These are phyloP conservation scores for Nicotiana attenuata DNA, from an alignment of 257 asterid genomes.

Conservation along the genomic window DNA sequence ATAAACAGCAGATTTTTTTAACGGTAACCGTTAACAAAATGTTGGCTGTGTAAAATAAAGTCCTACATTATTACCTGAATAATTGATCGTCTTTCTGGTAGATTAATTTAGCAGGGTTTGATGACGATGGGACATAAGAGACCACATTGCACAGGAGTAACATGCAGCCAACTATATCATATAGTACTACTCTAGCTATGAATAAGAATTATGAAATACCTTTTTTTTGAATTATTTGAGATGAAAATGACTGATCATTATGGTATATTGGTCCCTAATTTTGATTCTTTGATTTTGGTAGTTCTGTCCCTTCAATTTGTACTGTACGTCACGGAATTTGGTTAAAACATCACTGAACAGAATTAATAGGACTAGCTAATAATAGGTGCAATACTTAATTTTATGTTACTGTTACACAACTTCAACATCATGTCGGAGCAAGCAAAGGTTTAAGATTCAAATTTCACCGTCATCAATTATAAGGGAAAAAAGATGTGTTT, in stretches of 20 bases:
- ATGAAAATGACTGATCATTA: background rate
- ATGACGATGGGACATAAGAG: slow-evolving; percentile 4
- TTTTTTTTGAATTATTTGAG: background rate
- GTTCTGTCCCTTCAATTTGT: background rate
- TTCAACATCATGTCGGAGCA: too few relatives aligned
- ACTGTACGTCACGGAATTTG: background rate
- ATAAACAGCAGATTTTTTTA: background rate
- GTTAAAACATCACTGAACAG: background rate
- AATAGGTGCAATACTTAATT: background rate
- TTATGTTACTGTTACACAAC: background rate
- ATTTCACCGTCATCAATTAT: too few relatives aligned
- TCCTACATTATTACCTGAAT: too few relatives aligned
- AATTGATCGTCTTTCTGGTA: too few relatives aligned
- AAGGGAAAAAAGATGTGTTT: too few relatives aligned
- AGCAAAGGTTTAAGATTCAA: too few relatives aligned
- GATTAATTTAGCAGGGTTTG: background rate
- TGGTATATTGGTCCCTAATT: background rate
- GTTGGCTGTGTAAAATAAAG: too few relatives aligned
- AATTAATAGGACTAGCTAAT: background rate
- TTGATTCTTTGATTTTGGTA: background rate
- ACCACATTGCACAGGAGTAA: slow-evolving; percentile 6
- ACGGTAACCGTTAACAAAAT: too few relatives aligned
- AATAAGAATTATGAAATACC: background rate
- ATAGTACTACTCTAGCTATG: background rate
- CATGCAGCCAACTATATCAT: slow-evolving; percentile 22